Base-by-base conservation (phyloP, 495 filamentous ascomycete species). In the Thozetella sp. region DNA sequence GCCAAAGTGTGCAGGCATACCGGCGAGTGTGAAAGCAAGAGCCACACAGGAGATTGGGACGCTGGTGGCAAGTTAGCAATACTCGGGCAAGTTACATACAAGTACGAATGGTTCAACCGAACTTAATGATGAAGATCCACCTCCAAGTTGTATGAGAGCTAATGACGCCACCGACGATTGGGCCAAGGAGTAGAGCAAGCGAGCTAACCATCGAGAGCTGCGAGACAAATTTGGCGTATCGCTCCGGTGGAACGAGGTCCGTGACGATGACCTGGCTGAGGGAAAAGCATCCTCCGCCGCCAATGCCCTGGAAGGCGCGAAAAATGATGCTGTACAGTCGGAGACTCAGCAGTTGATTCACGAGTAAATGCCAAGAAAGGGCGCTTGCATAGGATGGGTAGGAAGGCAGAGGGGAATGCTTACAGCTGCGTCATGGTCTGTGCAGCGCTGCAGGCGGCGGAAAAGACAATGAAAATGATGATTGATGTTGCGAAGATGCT, bases 261-360 rank as follows among this genome's bases (percentile, higher is more conserved):
- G 64, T 59, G 1, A 74, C 59, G 0, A 80, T 68, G 9, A 77
- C 63, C 1, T 75, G 52, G 6, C 64, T 67, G 19, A 82, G 63
- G 3, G 77, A 67, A 67, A 65, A 56, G 51, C 67, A 52, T 0
- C 76, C 78, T 1, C 74, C 66, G 11, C 73, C 78, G 1, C 76
- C 77, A 22, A 79, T 59, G 1, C 78, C 78, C 63, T 81, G 78
- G 12, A 82, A 64, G 0, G 68, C 70, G 26, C 77, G 72, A 24
- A 69, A 70, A 9, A 68, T 59, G 43, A 80, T 77, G 0, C 66
- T 73, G 24, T n/a, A n/a, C n/a, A n/a, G n/a, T n/a, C n/a, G n/a
- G n/a, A n/a, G n/a, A n/a, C n/a, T n/a, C n/a, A n/a, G n/a, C n/a
- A n/a, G n/a, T n/a, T n/a, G n/a, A n/a, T n/a, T n/a, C n/a, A n/a